A percentile compares a stretch with the other conserved stretches of the same genome.
Evolutionary conservation across 2,329 filamentous ascomycete species (phyloP).

Genomic region (Waltergamsia citrina): DNA sequence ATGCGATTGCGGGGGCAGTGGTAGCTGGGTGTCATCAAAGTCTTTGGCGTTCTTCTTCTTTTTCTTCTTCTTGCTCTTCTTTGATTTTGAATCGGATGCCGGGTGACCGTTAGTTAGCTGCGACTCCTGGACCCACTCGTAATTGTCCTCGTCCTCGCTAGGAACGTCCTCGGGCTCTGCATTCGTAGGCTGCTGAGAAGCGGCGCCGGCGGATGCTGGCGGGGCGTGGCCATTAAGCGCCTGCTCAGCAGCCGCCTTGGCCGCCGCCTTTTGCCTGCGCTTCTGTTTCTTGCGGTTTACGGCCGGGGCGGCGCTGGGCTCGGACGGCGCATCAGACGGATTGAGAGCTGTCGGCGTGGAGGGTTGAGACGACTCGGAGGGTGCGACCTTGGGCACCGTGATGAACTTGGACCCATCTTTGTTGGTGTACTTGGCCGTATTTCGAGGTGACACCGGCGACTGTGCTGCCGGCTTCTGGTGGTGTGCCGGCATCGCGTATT

Average conservation of each 20-base stretch:
- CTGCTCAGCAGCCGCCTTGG: slow-evolving; percentile 44
- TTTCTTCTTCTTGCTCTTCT: slow-evolving; percentile 63
- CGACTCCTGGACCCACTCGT: slow-evolving; percentile 26
- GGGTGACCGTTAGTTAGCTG: slow-evolving; percentile 17
- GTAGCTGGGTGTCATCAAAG: too few relatives aligned
- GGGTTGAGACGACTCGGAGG: slow-evolving; percentile 43
- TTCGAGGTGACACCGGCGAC: slow-evolving; percentile 40
- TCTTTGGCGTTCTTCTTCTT: slow-evolving; percentile 33
- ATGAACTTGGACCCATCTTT: slow-evolving; percentile 64
- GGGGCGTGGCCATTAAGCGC: slow-evolving; percentile 30
- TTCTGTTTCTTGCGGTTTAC: slow-evolving; percentile 96
- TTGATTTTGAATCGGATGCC: slow-evolving; percentile 28
- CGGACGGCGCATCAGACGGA: slow-evolving; percentile 20
- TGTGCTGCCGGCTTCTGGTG: slow-evolving; percentile 38
- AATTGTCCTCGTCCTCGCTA: slow-evolving; percentile 43
- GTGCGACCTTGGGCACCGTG: slow-evolving; percentile 48
- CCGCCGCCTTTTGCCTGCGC: slow-evolving; percentile 76
- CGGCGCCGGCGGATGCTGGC: slow-evolving; percentile 17
- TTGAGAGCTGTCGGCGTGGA: slow-evolving; percentile 37
- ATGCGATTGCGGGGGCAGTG: too few relatives aligned
- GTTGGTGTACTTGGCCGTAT: slow-evolving; percentile 54
- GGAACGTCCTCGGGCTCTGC: slow-evolving; percentile 40
- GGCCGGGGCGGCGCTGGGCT: slow-evolving; percentile 23
- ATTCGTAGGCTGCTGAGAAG: slow-evolving; percentile 12
- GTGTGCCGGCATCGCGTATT: slow-evolving; percentile 40